These are phyloP conservation scores for Spencermartinsiella ligniputridi DNA, from an alignment of 1,139 yeast species.

Conservation along the genomic window DNA sequence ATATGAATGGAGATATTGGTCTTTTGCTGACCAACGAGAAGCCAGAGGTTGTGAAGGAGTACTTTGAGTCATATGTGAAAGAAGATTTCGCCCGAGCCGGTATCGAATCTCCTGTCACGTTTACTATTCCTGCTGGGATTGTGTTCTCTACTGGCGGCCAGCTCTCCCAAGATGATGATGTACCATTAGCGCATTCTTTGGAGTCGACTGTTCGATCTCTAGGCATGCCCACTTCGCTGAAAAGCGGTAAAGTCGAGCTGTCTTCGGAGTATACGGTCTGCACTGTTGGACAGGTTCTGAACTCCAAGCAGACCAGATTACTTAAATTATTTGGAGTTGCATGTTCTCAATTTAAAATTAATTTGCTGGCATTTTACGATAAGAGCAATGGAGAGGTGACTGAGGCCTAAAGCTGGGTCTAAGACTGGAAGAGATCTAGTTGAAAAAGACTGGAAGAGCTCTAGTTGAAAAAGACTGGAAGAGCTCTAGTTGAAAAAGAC, in stretches of 20 bases:
- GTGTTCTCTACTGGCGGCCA: constrained; percentile 96
- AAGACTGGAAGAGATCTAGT: too few relatives aligned
- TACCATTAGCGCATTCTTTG: constrained; percentile 92
- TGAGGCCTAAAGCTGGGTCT: background rate
- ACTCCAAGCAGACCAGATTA: constrained; percentile 86
- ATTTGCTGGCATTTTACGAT: constrained; percentile 66
- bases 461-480: too few relatives aligned
- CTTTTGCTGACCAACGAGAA: constrained; percentile 82
- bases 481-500: too few relatives aligned
- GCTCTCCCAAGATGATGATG: constrained; percentile 83
- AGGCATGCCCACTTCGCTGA: constrained; percentile 88
- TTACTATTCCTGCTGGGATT: constrained; percentile 82
- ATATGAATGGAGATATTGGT: constrained; percentile 72
- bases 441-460: too few relatives aligned
- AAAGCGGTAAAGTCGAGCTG: constrained; percentile 78
- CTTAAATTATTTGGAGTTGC: constrained; percentile 95
- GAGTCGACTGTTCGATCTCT: constrained; percentile 88
- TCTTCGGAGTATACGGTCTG: constrained; percentile 78
- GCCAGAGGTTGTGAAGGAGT: constrained; percentile 77
- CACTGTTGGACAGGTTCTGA: constrained; percentile 70
- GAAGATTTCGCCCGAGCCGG: constrained; percentile 90
- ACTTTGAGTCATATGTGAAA: constrained; percentile 72
- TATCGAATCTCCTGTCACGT: constrained; percentile 73
- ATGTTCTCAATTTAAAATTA: constrained; percentile 82
- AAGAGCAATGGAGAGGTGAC: constrained; percentile 22